phyloP scores from a whole-genome alignment of 495 filamentous ascomycete genomes.

The Corynascus novoguineensis region DNA sequence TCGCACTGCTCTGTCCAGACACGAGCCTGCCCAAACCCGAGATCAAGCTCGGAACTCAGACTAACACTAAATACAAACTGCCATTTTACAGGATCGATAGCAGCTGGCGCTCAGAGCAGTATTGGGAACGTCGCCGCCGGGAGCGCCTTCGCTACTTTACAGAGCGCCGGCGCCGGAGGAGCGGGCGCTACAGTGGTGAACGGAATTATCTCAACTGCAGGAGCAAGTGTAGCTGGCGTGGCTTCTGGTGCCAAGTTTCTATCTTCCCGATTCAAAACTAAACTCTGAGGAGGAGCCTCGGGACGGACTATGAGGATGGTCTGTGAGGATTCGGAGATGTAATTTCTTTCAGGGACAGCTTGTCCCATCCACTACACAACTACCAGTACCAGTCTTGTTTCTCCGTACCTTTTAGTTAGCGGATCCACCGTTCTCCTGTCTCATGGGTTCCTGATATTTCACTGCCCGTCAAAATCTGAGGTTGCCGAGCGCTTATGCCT shows the following conservation, averaged over 20 bases:
- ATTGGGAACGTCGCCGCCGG: slow-evolving; percentile 20
- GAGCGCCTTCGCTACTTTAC: slow-evolving; percentile 15
- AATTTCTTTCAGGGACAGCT: too few relatives aligned
- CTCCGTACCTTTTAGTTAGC: too few relatives aligned
- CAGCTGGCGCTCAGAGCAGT: slow-evolving; percentile 10
- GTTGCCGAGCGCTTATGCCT: too few relatives aligned
- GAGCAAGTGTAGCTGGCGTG: neutral
- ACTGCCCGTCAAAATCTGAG: too few relatives aligned
- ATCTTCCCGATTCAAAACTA: neutral
- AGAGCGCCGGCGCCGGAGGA: slow-evolving; percentile 17
- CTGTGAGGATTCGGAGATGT: too few relatives aligned
- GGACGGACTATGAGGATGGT: neutral
- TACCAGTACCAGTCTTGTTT: too few relatives aligned
- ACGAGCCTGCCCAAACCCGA: neutral
- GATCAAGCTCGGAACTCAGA: neutral
- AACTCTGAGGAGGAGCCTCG: neutral
- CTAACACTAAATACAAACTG: neutral
- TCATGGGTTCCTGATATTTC: too few relatives aligned
- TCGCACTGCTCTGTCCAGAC: too few relatives aligned
- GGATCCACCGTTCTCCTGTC: too few relatives aligned
- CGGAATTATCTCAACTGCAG: neutral
- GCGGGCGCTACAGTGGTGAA: slow-evolving; percentile 1
- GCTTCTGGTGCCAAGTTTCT: neutral
- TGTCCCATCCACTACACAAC: too few relatives aligned
- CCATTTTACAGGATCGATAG: slow-evolving; percentile 16